A percentile compares a stretch with the other conserved stretches of the same genome.
Conservation (phyloP, 768 basidiomycete genomes). For the Leucosporidium scottii region DNA sequence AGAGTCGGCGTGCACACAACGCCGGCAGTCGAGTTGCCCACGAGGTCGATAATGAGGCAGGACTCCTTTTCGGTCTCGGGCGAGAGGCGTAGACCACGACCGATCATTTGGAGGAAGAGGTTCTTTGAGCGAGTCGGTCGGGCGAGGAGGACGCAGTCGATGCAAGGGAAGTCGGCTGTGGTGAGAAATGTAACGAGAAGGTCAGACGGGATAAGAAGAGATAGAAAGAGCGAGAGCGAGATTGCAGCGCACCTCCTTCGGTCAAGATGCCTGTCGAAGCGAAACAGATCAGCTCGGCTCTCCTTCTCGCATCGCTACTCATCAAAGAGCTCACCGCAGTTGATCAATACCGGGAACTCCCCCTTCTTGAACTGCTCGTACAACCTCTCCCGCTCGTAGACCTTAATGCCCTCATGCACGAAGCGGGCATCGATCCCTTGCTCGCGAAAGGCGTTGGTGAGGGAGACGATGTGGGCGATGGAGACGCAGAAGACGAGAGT, state of each 20-base stretch:
- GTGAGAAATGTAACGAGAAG: too few species aligned
- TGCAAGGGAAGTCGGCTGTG: conserved; percentile 77
- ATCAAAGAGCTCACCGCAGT: conserved; percentile 59
- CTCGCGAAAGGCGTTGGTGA: conserved; percentile 65
- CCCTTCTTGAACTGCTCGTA: conserved; percentile 63
- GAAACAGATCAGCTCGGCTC: too few species aligned
- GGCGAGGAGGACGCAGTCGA: conserved; percentile 82
- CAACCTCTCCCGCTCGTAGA: conserved; percentile 56
- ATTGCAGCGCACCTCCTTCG: conserved; percentile 25
- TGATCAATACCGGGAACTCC: conserved; percentile 75
- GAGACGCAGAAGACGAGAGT: conserved; percentile 90
- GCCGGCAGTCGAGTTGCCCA: conserved; percentile 48
- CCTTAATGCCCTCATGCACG: conserved; percentile 62
- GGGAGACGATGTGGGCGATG: conserved; percentile 64
- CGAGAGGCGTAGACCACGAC: conserved; percentile 81
- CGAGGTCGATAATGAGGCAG: conserved; percentile 83
- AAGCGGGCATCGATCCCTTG: conserved; percentile 80
- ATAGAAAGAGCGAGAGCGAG: too few species aligned
- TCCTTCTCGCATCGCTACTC: neutral
- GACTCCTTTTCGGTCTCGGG: conserved; percentile 70
- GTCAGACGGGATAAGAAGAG: too few species aligned
- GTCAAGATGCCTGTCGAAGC: conserved; percentile 8
- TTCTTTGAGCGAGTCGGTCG: conserved; percentile 84
- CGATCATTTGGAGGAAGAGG: conserved; percentile 87
- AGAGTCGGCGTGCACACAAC: conserved; percentile 72